Base-by-base conservation (phyloP, 1,284 basidiomycete species). In the Naganishia liquefaciens region DNA sequence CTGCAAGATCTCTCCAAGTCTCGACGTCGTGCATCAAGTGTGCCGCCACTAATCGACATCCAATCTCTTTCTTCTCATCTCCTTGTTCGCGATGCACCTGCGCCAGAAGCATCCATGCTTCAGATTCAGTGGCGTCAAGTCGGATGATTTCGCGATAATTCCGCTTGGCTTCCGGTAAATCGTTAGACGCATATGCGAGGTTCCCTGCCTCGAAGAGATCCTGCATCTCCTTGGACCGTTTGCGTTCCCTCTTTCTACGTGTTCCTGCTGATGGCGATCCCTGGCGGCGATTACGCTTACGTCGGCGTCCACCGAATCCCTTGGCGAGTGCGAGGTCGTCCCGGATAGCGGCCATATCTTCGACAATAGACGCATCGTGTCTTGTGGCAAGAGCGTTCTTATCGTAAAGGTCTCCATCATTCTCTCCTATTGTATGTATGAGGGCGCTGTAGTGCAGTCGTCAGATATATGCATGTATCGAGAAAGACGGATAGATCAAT, bases 71-170 rank as follows among this genome's bases (percentile, higher is more conserved):
- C 61, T 88, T 83, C 3, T 79, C 74, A 64, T 94, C 85, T 1
- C 83, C 82, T 71, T 86, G 79, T 70, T 91, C 88, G 30, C 85
- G 83, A 71, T 90, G 88, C 70, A 89, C 89, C 68, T 88, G 85
- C 1, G 89, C 90, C 3, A 96, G 84, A 0, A 93, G 90, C 10
- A 86, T 85, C 93, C 94, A 97, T 0, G 93, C 91, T 4, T 86
- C 80, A 5, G 84, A 82, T 10, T 92, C 89, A 39, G 89, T 86
- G 2, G 93, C 92, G 76, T 98, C 94, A 64, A 94, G 92, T 10
- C 91, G 86, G 64, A 98, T 93, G 69, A 97, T 90, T 74, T 98
- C 91, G 84, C 25, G 85, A 83, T 40, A 92, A 25, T 60, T 60
- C 15, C 57, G 57, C 33, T 60, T 87, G 0, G 92, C 88, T 69